phyloP scores from a whole-genome alignment of 192 early-diverging fungal genomes.

The Pilobolus umbonatus region DNA sequence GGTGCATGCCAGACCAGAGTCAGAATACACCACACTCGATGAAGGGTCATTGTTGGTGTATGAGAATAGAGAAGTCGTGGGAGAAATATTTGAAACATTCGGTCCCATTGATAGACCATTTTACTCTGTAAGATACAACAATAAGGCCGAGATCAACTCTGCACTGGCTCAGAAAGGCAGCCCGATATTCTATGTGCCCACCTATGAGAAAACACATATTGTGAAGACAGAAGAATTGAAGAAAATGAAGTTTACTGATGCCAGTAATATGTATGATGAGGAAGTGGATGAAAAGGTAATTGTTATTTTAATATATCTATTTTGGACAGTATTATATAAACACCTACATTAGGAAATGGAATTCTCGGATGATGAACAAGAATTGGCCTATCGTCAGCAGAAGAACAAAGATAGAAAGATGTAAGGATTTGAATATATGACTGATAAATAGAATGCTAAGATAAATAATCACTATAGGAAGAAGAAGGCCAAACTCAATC shows the following conservation, averaged over 20 bases:
- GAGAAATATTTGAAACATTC: slow-evolving; percentile 86
- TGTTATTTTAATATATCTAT: background rate
- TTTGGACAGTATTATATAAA: too few species aligned
- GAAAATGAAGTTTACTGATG: slow-evolving; percentile 79
- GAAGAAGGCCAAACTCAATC: slow-evolving; percentile 17
- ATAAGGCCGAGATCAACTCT: slow-evolving; percentile 52
- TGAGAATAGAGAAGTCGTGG: slow-evolving; percentile 56
- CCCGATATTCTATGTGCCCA: slow-evolving; percentile 59
- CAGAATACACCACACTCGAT: slow-evolving; percentile 63
- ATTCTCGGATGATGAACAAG: slow-evolving; percentile 95
- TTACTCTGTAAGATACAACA: slow-evolving; percentile 77
- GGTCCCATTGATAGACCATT: slow-evolving; percentile 81
- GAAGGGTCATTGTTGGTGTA: slow-evolving; percentile 65
- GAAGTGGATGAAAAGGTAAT: slow-evolving; percentile 68
- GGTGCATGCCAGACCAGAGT: slow-evolving; percentile 49
- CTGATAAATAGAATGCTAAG: background rate
- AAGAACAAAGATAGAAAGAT: slow-evolving; percentile 43
- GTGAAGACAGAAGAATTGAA: slow-evolving; percentile 63
- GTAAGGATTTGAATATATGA: slow-evolving; percentile 7
- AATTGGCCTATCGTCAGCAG: slow-evolving; percentile 51
- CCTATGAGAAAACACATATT: slow-evolving; percentile 51
- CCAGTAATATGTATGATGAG: slow-evolving; percentile 91
- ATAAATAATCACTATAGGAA: slow-evolving; percentile 9
- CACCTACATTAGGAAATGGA: slow-evolving; percentile 79
- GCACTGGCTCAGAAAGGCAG: slow-evolving; percentile 38